Conservation (phyloP, 2,329 filamentous ascomycete species). For the Pyrenophora tritici-repentis region DNA sequence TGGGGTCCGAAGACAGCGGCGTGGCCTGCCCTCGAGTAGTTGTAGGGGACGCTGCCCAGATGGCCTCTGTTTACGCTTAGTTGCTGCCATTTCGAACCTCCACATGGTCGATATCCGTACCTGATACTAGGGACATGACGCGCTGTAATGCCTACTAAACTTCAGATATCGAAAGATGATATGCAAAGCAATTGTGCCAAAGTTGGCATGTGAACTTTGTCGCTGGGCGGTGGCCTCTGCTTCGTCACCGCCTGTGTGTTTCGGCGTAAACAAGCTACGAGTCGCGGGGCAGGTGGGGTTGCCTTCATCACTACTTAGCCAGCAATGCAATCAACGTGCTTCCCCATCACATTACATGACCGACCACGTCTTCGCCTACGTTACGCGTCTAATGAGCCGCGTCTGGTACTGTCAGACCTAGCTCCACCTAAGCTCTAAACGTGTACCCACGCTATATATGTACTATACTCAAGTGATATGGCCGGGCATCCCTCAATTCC, state of each 20-base stretch:
- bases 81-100: neutral
- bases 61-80: conserved; percentile 58
- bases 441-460: no score
- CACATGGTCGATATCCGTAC: conserved; percentile 9
- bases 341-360: neutral
- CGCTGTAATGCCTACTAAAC: neutral
- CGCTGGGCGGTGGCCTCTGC: conserved; percentile 8
- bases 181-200: no score
- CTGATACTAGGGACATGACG: conserved; percentile 26
- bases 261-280: conserved; percentile 5
- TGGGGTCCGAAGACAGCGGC: conserved; percentile 82
- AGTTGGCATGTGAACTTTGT: conserved; percentile 18
- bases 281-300: conserved; percentile 17
- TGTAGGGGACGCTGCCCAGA: conserved; percentile 82
- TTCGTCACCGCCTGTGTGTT: conserved; percentile 14
- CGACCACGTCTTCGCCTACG: no score
- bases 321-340: neutral
- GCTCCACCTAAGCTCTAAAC: no score
- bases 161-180: neutral
- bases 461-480: no score
- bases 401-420: no score
- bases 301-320: neutral
- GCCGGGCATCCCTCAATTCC: no score
- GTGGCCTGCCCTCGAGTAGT: conserved; percentile 87
- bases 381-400: no score